Evolutionary conservation across 805 yeast species (phyloP).

Genomic region (Teunomyces panamensis): DNA sequence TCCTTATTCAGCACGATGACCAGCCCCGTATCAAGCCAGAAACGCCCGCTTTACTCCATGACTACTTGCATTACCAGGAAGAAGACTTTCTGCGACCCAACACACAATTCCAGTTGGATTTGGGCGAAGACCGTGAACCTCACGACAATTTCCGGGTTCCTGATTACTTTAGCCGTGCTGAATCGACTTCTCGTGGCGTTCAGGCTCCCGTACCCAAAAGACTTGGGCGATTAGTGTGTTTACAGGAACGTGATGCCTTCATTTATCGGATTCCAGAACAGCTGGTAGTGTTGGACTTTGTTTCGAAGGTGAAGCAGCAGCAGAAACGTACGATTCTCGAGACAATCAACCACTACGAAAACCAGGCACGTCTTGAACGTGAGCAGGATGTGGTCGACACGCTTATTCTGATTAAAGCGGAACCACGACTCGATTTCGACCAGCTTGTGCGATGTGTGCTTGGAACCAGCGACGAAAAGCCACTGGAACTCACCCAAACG

Average conservation of each 20-base stretch:
- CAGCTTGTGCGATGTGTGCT: conserved; percentile 42
- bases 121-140: background rate
- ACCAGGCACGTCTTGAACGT: conserved; percentile 11
- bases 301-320: conserved; percentile 37
- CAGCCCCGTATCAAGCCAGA: conserved; percentile 28
- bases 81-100: conserved; percentile 18
- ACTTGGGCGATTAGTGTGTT: conserved; percentile 17
- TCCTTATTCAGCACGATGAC: conserved; percentile 31
- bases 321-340: conserved; percentile 27
- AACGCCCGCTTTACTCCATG: conserved; percentile 22
- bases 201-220: conserved; percentile 17
- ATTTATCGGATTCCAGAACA: conserved; percentile 67
- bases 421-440: conserved; percentile 41
- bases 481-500: background rate
- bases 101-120: conserved; percentile 1
- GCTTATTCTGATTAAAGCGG: conserved; percentile 28
- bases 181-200: conserved; percentile 16
- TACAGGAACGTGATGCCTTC: conserved; percentile 31
- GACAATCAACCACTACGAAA: conserved; percentile 24
- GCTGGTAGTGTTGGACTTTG: conserved; percentile 66
- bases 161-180: conserved; percentile 24
- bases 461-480: background rate
- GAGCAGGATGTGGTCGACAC: conserved; percentile 23
- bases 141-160: conserved; percentile 23
- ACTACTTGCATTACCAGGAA: conserved; percentile 27